Evolutionary conservation across 148 eudicot genomes (phyloP), one percentile per base, ranked within the genome.

Genomic region (Persicaria tinctoria): DNA sequence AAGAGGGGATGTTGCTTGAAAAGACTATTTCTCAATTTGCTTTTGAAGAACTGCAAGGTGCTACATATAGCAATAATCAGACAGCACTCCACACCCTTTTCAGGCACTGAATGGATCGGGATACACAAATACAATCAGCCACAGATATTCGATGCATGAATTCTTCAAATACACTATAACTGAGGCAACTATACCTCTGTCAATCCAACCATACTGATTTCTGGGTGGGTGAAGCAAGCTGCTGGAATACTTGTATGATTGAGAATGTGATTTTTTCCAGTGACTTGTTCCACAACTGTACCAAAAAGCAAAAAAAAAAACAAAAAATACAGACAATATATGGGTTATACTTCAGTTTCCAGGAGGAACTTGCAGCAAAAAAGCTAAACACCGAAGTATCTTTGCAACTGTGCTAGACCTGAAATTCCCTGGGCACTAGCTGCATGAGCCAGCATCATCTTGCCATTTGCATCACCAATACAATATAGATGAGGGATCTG

Each of bases 361-460:
- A 59, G 64, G 3, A 20, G 8, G 6, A 59, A 59, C 32, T 59
- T 59, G 64, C 64, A 59, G 64, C 60, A 59, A 59, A 59, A 20
- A 10, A 1, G 41, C 41, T 17, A 3, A 59, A 18, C 6, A 59
- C 17, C 14, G 0, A 54, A 54, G 57, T 54, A 3, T 54, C 3
- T 8, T 55, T 5, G 32, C 9, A 7, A 17, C 17, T 3, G 1
- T 18, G 64, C 13, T 23, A 51, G 12, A 73, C 99, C 99, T 78
- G 99, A 96, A 75, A 96, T 96, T 76, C 99, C 99, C 73, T 96
- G 99, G 60, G 99, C 99, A 82, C 99, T 96, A 63, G 99, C 97
- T 72, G 99, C 99, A 87, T 96, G 99, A 77, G 99, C 99, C 89
- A 96, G 88, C 99, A 96, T 96, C 93, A 96, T 77, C 84, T 90